Base-by-base conservation (phyloP, 1,139 yeast species). In the Lodderomyces orthopsilosis region DNA sequence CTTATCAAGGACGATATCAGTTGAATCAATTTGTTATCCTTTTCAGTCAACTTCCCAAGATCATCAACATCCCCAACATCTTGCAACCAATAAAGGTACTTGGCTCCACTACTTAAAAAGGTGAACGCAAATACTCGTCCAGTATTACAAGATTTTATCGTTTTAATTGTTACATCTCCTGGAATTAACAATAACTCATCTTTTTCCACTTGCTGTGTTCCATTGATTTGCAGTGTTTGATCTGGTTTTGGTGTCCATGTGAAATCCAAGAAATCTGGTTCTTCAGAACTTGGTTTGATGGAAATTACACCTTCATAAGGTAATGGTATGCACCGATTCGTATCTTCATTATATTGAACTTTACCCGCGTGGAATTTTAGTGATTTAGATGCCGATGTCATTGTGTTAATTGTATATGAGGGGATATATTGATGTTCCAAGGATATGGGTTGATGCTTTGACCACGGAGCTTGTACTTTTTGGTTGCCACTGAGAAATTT, bases 51-150 rank as follows among this genome's bases (percentile, higher is more conserved):
- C 57, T 77, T 75, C 48, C 77, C 81, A 46, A 80, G 83, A 32
- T 74, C 73, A 46, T 74, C 79, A 48, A 79, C 81, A 54, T 82
- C 89, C 37, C 85, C 84, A 33, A 78, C 73, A 52, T 85, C 90
- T 65, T 93, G 98, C 66, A 93, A 71, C 98, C 98, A 93, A 65
- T 84, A 93, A 63, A 91, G 73, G 57, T 80, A 79, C 61, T 84
- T 85, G 46, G 91, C 90, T 35, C 95, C 94, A 5, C 95, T 85
- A 49, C 93, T 82, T 56, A 79, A 71, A 62, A 90, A 90, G 45
- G 86, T 81, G 62, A 93, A 75, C 45, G 90, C 87, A 63, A 85
- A 85, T 22, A 93, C 90, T 50, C 98, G 73, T 9, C 98, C 98
- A 2, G 89, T 81, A 41, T 72, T 77, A 60, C 96, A 85, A 19